These are phyloP conservation scores for Claviceps cyperi DNA, from an alignment of 2,329 filamentous ascomycete genomes.

Conservation along the genomic window DNA sequence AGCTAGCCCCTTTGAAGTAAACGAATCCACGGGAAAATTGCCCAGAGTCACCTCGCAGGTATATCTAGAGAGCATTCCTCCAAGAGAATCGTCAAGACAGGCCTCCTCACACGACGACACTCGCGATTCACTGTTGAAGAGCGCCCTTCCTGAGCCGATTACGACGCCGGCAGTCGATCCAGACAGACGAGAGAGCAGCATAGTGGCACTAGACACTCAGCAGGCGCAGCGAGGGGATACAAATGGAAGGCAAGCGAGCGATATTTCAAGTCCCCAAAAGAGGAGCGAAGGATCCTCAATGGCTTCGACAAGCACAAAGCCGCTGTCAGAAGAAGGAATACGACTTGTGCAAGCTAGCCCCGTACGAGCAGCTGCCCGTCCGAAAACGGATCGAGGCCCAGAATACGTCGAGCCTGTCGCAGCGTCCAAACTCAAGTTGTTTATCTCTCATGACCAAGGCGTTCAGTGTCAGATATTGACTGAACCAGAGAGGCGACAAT, in stretches of 20 bases:
- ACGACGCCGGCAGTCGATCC: neutral
- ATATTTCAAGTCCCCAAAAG: neutral
- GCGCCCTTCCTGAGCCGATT: neutral
- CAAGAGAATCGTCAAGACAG: slow-evolving; percentile 9
- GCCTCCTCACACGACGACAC: neutral
- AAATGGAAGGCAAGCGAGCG: neutral
- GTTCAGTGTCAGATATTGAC: slow-evolving; percentile 3
- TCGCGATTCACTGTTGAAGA: neutral
- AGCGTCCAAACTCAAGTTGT: neutral
- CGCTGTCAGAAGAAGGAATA: neutral
- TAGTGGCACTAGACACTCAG: neutral
- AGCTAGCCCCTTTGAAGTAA: neutral
- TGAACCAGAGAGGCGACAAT: slow-evolving; percentile 1
- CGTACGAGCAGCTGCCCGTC: neutral
- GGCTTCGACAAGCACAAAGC: neutral
- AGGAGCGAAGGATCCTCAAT: neutral
- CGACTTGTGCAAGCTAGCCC: slow-evolving; percentile 2
- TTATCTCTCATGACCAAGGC: slow-evolving; percentile 1
- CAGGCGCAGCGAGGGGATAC: neutral
- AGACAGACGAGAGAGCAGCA: neutral
- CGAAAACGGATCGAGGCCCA: neutral
- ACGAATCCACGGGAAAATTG: neutral
- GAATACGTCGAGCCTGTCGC: neutral
- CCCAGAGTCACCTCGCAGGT: slow-evolving; percentile 1
- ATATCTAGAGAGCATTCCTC: slow-evolving; percentile 8